phyloP scores from a whole-genome alignment of 768 basidiomycete species.

The Naematelia encephala region DNA sequence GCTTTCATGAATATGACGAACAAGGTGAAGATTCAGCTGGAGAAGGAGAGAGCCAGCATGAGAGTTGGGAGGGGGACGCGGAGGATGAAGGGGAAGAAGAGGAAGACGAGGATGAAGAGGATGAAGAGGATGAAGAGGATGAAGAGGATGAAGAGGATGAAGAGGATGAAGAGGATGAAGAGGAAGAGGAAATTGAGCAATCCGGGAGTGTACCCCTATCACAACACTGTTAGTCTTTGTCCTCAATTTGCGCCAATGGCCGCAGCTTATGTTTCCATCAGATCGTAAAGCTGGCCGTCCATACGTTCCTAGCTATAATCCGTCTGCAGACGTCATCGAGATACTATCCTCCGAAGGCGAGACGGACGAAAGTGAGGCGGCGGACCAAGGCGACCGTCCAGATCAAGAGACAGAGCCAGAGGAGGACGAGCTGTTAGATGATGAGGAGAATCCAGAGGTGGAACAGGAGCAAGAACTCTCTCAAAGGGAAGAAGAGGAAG shows the following conservation, averaged over 20 bases:
- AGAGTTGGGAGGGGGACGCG: constrained; percentile 3
- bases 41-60: background rate
- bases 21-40: constrained; percentile 7
- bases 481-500: no score
- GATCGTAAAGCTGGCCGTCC: background rate
- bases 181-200: constrained; percentile 8
- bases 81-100: constrained; percentile 10
- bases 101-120: constrained; percentile 8
- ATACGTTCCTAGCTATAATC: background rate
- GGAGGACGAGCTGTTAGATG: constrained; percentile 5
- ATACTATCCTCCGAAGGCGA: background rate
- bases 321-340: background rate
- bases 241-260: background rate
- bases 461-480: constrained; percentile 8
- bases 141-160: constrained; percentile 3
- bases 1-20: constrained; percentile 5
- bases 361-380: background rate
- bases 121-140: no score
- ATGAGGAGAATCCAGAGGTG: constrained; percentile 5
- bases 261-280: background rate
- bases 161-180: constrained; percentile 9
- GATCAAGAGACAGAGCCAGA: constrained; percentile 5
- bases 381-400: constrained; percentile 7
- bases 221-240: background rate
- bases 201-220: background rate